Percentiles rank a stretch among this genome's conserved stretches.
Evolutionary conservation across 305 asterid genomes (phyloP).

Genomic region (Fraxinus floribunda): DNA sequence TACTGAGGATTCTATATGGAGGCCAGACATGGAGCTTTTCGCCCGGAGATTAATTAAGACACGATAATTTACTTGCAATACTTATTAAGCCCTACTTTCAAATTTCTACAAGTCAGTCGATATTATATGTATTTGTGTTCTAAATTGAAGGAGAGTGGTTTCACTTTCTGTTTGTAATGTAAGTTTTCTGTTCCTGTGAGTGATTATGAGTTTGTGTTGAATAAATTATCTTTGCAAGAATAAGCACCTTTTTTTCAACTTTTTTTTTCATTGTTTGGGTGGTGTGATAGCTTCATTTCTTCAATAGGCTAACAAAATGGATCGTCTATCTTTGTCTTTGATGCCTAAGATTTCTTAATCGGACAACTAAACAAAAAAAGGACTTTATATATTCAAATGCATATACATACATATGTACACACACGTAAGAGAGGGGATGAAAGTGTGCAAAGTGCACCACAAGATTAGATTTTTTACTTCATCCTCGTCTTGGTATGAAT

Average conservation of each 20-base stretch:
- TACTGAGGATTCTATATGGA: slow-evolving; percentile 25
- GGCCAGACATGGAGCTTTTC: not conserved
- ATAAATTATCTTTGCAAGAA: not conserved
- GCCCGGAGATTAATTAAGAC: not conserved
- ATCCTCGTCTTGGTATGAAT: too few species aligned
- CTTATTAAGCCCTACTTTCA: slow-evolving; percentile 11
- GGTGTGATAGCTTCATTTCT: not conserved
- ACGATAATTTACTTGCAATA: slow-evolving; percentile 7
- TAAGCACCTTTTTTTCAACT: not conserved
- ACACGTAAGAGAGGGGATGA: too few species aligned
- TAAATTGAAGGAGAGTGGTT: not conserved
- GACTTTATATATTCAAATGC: too few species aligned
- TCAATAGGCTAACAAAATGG: not conserved
- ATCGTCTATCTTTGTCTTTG: not conserved
- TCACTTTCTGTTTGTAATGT: not conserved
- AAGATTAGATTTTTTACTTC: too few species aligned
- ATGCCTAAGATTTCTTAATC: not conserved
- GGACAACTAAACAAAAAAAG: too few species aligned
- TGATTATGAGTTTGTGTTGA: not conserved
- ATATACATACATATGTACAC: too few species aligned
- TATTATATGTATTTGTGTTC: not conserved
- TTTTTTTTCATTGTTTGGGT: not conserved
- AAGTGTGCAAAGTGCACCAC: too few species aligned
- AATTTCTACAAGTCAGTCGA: slow-evolving; percentile 18
- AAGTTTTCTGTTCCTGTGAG: not conserved